Conservation (phyloP, 2,329 filamentous ascomycete genomes). For the Hymenoscyphus fraxineus region DNA sequence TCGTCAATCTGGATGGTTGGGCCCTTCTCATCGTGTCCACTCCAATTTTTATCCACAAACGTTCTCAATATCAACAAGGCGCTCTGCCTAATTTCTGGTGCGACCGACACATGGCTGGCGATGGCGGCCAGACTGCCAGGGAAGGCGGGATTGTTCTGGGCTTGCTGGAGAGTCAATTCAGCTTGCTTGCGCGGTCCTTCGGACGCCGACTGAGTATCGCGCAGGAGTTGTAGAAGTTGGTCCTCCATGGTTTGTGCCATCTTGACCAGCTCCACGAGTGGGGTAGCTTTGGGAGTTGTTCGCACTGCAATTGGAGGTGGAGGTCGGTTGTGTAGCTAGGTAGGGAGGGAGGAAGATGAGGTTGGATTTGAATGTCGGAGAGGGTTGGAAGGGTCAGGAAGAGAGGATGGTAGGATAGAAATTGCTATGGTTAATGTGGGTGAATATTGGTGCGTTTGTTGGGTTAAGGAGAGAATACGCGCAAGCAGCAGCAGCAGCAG, state of each 20-base stretch:
- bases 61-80: conserved; percentile 76
- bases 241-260: conserved; percentile 67
- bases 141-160: conserved; percentile 57
- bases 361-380: not conserved
- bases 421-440: no score
- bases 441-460: no score
- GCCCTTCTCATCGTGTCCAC: conserved; percentile 63
- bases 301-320: not conserved
- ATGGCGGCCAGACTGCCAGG: conserved; percentile 77
- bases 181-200: conserved; percentile 79
- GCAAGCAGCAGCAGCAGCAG: no score
- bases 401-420: no score
- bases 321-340: not conserved
- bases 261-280: conserved; percentile 3
- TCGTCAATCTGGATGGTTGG: conserved; percentile 64
- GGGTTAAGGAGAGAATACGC: no score
- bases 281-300: not conserved
- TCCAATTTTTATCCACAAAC: conserved; percentile 85
- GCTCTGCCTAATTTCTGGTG: conserved; percentile 74
- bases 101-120: conserved; percentile 69
- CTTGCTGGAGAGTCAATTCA: conserved; percentile 55
- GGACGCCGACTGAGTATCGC: conserved; percentile 75
- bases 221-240: conserved; percentile 82
- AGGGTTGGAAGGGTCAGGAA: no score
- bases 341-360: not conserved